phyloP scores from a whole-genome alignment of 192 early-diverging fungal species.

The Ambispora gerdemannii region DNA sequence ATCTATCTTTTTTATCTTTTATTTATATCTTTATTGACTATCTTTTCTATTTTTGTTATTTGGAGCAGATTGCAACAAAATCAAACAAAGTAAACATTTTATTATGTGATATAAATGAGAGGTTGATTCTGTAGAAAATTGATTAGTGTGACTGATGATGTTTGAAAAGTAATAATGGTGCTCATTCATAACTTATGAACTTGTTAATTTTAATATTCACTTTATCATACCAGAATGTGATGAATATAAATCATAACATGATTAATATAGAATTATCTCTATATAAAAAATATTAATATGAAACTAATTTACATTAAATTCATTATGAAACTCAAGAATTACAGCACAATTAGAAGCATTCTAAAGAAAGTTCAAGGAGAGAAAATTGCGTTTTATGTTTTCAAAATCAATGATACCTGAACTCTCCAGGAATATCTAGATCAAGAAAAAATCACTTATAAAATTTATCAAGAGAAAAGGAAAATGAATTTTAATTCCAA shows the following conservation, averaged over 20 bases:
- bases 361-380: slow-evolving; percentile 13
- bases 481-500: background rate
- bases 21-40: too few relatives aligned
- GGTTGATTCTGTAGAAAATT: background rate
- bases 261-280: slow-evolving; percentile 12
- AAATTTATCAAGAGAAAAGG: background rate
- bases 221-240: background rate
- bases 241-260: background rate
- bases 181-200: background rate
- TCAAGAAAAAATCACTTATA: slow-evolving; percentile 17
- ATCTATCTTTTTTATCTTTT: too few relatives aligned
- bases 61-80: background rate
- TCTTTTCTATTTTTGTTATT: background rate
- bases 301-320: slow-evolving; percentile 15
- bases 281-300: slow-evolving; percentile 13
- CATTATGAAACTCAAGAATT: slow-evolving; percentile 5
- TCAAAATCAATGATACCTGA: slow-evolving; percentile 6
- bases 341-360: slow-evolving; percentile 10
- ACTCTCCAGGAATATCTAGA: background rate
- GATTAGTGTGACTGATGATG: background rate
- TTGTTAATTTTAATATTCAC: background rate
- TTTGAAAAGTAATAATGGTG: background rate
- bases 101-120: background rate
- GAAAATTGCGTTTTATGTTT: slow-evolving; percentile 6
- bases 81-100: background rate